These are phyloP conservation scores for Suillus cothurnatus DNA, from an alignment of 768 basidiomycete species.

Conservation along the genomic window DNA sequence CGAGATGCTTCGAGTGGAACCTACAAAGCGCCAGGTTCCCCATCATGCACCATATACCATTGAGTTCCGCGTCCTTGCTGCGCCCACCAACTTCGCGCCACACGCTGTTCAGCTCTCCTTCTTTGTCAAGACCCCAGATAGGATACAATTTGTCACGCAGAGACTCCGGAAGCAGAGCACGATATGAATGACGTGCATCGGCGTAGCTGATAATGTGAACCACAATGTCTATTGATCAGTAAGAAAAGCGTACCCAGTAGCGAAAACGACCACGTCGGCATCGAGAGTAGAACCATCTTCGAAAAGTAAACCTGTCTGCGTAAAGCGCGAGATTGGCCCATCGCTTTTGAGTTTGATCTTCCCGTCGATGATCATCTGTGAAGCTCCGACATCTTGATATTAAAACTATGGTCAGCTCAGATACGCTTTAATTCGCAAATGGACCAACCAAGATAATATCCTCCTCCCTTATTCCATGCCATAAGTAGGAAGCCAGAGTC, in stretches of 20 bases:
- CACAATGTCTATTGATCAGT: not conserved
- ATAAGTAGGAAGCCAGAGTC: conserved; percentile 53
- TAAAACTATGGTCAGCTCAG: not conserved
- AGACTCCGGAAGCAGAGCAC: conserved; percentile 22
- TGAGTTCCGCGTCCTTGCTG: conserved; percentile 15
- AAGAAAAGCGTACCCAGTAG: conserved; percentile 43
- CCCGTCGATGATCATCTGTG: conserved; percentile 44
- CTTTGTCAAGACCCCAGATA: conserved; percentile 34
- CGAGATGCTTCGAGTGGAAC: conserved; percentile 69
- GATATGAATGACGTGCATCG: conserved; percentile 8
- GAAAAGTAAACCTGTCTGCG: conserved; percentile 41
- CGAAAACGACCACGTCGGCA: conserved; percentile 53
- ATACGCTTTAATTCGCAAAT: not conserved
- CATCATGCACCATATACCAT: conserved; percentile 57
- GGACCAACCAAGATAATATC: conserved; percentile 64
- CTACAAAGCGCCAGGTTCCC: conserved; percentile 64
- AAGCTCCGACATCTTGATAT: conserved; percentile 40
- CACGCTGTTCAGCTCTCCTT: conserved; percentile 29
- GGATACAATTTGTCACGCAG: conserved; percentile 19
- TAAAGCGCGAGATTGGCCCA: conserved; percentile 43
- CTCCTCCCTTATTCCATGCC: conserved; percentile 53
- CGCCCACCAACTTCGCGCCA: conserved; percentile 53
- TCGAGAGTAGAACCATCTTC: conserved; percentile 44
- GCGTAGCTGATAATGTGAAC: conserved; percentile 19
- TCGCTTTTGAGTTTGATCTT: conserved; percentile 52